A percentile compares a stretch with the other conserved stretches of the same genome.
Conservation (phyloP, 108 stramenopile species). For the Skeletonema potamos region DNA sequence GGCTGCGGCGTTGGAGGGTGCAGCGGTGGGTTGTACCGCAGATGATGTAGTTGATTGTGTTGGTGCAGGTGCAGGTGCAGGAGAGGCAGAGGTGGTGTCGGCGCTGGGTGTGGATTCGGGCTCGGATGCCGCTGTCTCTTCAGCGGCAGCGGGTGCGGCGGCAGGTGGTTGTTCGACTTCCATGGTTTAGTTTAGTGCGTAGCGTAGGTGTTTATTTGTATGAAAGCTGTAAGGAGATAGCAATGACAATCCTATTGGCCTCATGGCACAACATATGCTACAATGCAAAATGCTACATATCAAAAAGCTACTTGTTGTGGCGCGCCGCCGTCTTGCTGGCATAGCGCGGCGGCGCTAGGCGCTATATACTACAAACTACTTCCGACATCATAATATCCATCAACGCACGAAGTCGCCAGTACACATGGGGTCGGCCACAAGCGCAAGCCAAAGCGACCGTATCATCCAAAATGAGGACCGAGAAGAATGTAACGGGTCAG, state of each 20-base stretch:
- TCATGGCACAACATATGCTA: too few species aligned
- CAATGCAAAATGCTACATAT: too few species aligned
- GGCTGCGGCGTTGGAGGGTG: slow-evolving; percentile 3
- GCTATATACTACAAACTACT: too few species aligned
- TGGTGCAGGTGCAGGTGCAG: slow-evolving; percentile 2
- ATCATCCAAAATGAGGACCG: neutral
- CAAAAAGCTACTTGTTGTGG: neutral
- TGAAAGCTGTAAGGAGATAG: neutral
- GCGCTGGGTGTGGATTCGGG: neutral
- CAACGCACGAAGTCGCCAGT: too few species aligned
- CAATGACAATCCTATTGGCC: neutral
- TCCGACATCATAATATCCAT: too few species aligned
- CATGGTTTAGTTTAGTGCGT: neutral
- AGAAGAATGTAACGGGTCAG: neutral
- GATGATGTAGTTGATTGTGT: neutral
- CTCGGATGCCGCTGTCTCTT: neutral
- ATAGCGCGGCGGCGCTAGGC: too few species aligned
- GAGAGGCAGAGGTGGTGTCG: neutral
- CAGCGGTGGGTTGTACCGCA: neutral
- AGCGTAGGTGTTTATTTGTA: neutral
- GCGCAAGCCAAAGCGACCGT: too few species aligned
- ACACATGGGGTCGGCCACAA: too few species aligned
- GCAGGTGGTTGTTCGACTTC: slow-evolving; percentile 1
- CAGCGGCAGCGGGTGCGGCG: neutral
- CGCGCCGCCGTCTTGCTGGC: neutral